Conservation (phyloP, 768 basidiomycete genomes). For the Lactarius trivialis region DNA sequence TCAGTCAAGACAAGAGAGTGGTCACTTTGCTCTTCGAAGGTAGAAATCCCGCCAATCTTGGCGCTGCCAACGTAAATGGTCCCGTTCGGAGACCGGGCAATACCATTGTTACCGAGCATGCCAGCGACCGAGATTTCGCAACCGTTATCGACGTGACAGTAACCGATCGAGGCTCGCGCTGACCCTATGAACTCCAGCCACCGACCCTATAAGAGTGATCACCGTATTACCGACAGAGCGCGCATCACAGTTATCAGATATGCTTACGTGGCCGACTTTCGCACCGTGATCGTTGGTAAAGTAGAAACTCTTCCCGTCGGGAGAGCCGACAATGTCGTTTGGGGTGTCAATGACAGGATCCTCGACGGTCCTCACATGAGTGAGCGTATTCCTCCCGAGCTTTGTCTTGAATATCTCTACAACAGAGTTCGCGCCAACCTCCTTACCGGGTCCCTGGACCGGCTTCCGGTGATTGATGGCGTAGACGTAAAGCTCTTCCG, state of each 20-base stretch:
- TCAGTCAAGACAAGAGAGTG: constrained; percentile 51
- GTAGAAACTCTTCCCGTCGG: constrained; percentile 58
- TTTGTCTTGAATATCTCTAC: constrained; percentile 62
- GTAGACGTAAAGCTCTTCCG: constrained; percentile 52
- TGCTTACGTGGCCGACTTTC: constrained; percentile 49
- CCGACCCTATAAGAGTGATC: not conserved
- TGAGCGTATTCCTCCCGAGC: constrained; percentile 38
- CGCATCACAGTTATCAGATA: not conserved
- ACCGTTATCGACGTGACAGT: constrained; percentile 52
- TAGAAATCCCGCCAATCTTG: constrained; percentile 39
- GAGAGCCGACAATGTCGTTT: constrained; percentile 63
- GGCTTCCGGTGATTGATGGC: constrained; percentile 68
- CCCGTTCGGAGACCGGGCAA: constrained; percentile 44
- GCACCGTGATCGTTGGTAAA: constrained; percentile 61
- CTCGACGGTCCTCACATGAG: constrained; percentile 51
- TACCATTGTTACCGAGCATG: constrained; percentile 57
- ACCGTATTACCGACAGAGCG: too few relatives aligned
- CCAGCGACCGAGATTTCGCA: constrained; percentile 53
- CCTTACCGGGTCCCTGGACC: constrained; percentile 30
- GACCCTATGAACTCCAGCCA: constrained; percentile 12
- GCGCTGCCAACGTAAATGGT: constrained; percentile 55
- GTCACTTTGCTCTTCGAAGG: constrained; percentile 55
- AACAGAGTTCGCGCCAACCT: constrained; percentile 61
- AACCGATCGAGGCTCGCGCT: constrained; percentile 46
- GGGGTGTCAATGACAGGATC: constrained; percentile 54